Evolutionary conservation across 164 flowering plant genomes (phyloP).

Genomic region (Vitis rotundifolia): DNA sequence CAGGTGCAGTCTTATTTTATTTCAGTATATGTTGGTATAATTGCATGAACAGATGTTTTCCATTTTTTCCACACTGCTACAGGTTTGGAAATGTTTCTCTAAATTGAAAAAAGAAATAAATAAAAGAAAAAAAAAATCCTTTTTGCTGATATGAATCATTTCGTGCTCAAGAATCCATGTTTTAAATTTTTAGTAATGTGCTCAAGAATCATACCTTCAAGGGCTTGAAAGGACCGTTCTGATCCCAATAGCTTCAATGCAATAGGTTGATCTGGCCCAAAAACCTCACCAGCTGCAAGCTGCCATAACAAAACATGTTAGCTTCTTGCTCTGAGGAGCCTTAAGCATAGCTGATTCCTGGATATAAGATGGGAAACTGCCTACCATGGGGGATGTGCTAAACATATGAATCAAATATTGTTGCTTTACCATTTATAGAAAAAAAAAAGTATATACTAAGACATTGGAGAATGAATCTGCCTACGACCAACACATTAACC

Average conservation of each 20-base stretch:
- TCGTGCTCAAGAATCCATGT: background rate
- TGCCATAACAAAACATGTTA: slow-evolving; percentile 28
- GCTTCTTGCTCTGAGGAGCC: background rate
- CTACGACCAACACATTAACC: background rate
- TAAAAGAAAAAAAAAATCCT: no score
- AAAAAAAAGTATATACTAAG: background rate
- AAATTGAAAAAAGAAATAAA: no score
- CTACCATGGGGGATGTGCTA: background rate
- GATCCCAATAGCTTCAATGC: slow-evolving; percentile 89
- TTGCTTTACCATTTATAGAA: background rate
- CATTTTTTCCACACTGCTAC: background rate
- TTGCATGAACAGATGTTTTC: background rate
- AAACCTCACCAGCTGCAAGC: slow-evolving; percentile 97
- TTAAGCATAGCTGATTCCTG: no score
- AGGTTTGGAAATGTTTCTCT: background rate
- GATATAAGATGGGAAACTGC: background rate
- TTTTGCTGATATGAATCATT: background rate
- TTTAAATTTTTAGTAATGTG: background rate
- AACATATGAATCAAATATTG: background rate
- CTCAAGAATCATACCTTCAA: slow-evolving; percentile 60
- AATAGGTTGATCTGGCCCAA: slow-evolving; percentile 89
- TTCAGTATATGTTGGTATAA: background rate
- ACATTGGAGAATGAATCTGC: no score
- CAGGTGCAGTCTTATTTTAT: background rate
- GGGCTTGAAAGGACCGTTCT: slow-evolving; percentile 80